These are phyloP conservation scores for Brassica balearica DNA, from an alignment of 441 rosid species.

Conservation along the genomic window DNA sequence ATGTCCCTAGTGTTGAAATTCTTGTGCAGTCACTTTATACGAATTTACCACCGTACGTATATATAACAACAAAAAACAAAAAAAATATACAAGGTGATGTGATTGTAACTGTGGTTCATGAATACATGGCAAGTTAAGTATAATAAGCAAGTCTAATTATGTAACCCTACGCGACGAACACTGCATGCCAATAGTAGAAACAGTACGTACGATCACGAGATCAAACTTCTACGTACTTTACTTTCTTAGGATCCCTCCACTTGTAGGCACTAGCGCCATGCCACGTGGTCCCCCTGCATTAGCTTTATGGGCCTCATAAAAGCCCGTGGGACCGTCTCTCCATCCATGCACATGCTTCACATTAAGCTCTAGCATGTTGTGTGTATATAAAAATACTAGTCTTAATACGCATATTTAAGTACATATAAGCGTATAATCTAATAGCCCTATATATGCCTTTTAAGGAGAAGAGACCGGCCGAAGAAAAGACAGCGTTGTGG, in stretches of 20 bases:
- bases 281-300: conserved; percentile 45
- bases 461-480: conserved; percentile 38
- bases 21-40: conserved; percentile 22
- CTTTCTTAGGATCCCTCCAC: conserved; percentile 46
- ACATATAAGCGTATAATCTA: conserved; percentile 37
- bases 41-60: conserved; percentile 11
- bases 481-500: conserved; percentile 41
- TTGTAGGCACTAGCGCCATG: conserved; percentile 42
- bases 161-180: conserved; percentile 48
- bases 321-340: conserved; percentile 37
- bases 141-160: conserved; percentile 38
- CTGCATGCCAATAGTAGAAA: conserved; percentile 48
- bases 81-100: conserved; percentile 17
- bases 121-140: conserved; percentile 39
- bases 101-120: conserved; percentile 33
- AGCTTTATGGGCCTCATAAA: conserved; percentile 44
- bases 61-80: not conserved
- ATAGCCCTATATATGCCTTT: conserved; percentile 36
- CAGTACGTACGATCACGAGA: conserved; percentile 49
- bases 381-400: conserved; percentile 18
- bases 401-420: conserved; percentile 27
- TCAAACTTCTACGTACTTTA: conserved; percentile 43
- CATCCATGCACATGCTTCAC: conserved; percentile 50
- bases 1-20: conserved; percentile 1
- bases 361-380: conserved; percentile 36